Evolutionary conservation across 2,329 filamentous ascomycete species (phyloP).

Genomic region (Cladophialophora immunda): DNA sequence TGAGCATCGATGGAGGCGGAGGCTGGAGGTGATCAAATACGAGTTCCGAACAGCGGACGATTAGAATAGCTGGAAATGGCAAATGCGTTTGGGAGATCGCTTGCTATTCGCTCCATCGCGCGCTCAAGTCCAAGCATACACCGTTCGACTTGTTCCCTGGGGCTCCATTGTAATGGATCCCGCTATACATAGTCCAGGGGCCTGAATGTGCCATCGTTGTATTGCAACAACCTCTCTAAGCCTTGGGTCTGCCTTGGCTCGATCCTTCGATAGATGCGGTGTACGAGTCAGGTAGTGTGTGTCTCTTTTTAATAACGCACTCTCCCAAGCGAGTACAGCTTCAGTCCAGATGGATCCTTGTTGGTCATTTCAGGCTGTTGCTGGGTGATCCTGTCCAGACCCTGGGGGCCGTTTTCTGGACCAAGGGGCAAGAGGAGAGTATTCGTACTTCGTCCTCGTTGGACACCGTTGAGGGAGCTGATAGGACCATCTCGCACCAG

Average conservation of each 20-base stretch:
- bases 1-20: neutral
- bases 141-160: neutral
- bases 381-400: neutral
- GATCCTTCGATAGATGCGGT: neutral
- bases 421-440: too few relatives aligned
- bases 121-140: neutral
- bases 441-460: too few relatives aligned
- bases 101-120: neutral
- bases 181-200: neutral
- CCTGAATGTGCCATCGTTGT: neutral
- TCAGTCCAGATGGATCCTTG: neutral
- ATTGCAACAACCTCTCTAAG: neutral
- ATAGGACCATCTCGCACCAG: too few relatives aligned
- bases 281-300: neutral
- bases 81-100: neutral
- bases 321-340: neutral
- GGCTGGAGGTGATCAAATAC: neutral
- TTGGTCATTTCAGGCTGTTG: neutral
- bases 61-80: neutral
- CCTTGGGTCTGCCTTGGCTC: neutral
- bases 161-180: neutral
- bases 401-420: too few relatives aligned
- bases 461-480: too few relatives aligned
- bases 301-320: neutral
- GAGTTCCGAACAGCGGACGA: neutral